A percentile compares a stretch with the other conserved stretches of the same genome.
Conservation (phyloP, 352 stramenopile genomes). For the Globisporangium irregulare region DNA sequence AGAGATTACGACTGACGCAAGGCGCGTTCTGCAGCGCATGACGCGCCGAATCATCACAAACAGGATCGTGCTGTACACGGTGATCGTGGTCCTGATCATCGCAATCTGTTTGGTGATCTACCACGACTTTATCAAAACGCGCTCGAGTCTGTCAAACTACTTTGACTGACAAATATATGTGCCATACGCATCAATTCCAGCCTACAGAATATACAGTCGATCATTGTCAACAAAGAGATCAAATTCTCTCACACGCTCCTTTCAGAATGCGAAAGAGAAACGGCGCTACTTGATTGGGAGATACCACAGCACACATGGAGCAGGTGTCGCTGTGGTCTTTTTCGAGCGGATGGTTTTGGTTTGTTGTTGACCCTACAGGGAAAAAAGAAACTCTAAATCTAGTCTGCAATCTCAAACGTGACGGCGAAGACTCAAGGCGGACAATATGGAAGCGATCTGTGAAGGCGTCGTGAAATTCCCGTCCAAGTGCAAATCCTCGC, state of each 20-base stretch:
- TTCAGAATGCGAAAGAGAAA: neutral
- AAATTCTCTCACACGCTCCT: neutral
- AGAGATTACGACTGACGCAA: conserved; percentile 59
- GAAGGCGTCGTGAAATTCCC: neutral
- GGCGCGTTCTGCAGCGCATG: conserved; percentile 72
- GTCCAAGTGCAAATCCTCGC: neutral
- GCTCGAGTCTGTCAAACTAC: conserved; percentile 7
- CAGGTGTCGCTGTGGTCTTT: neutral
- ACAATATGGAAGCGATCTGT: neutral
- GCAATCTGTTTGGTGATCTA: conserved; percentile 77
- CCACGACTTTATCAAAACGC: conserved; percentile 65
- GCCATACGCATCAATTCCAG: neutral
- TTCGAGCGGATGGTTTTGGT: neutral
- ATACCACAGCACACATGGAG: neutral
- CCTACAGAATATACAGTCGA: neutral
- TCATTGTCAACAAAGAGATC: neutral
- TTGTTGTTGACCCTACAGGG: too few relatives aligned
- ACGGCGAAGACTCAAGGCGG: neutral
- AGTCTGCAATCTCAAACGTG: neutral
- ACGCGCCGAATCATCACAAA: conserved; percentile 75
- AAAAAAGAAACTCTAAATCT: too few relatives aligned
- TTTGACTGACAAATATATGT: conserved; percentile 7
- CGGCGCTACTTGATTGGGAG: neutral
- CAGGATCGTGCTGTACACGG: conserved; percentile 75
- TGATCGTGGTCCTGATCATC: conserved; percentile 62